Percentiles rank a stretch among this genome's conserved stretches.
Conservation (phyloP, 2,329 filamentous ascomycete species). For the Hymenoscyphus fraxineus region DNA sequence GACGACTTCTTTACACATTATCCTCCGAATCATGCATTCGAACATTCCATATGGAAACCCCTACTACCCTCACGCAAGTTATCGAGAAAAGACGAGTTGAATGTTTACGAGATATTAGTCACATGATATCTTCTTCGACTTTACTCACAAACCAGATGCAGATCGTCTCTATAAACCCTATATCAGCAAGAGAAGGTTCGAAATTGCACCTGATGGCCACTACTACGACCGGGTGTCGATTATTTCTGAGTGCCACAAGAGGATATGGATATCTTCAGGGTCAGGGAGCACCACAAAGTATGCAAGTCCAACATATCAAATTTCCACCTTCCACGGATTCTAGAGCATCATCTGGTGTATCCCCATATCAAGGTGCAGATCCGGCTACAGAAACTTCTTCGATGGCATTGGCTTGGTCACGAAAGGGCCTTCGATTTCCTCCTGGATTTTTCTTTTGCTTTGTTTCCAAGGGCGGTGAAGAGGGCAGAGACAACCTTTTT, state of each 20-base stretch:
- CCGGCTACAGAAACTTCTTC: slow-evolving; percentile 39
- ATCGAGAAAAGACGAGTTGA: slow-evolving; percentile 59
- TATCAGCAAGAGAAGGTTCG: slow-evolving; percentile 72
- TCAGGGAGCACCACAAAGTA: slow-evolving; percentile 72
- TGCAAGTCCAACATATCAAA: slow-evolving; percentile 97
- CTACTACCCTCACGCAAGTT: slow-evolving; percentile 57
- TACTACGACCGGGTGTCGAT: slow-evolving; percentile 82
- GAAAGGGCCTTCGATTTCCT: slow-evolving; percentile 61
- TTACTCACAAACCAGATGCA: slow-evolving; percentile 66
- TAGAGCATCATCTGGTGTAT: slow-evolving; percentile 27
- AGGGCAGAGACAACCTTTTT: slow-evolving; percentile 68
- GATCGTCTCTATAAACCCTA: slow-evolving; percentile 82
- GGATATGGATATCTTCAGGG: slow-evolving; percentile 58
- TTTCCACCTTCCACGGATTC: slow-evolving; percentile 64
- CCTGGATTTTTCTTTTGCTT: slow-evolving; percentile 93
- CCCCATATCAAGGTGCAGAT: slow-evolving; percentile 25
- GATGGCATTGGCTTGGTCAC: slow-evolving; percentile 46
- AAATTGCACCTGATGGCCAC: slow-evolving; percentile 87
- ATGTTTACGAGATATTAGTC: slow-evolving; percentile 71
- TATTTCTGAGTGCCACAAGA: slow-evolving; percentile 88
- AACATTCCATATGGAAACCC: slow-evolving; percentile 78
- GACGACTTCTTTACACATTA: slow-evolving; percentile 85
- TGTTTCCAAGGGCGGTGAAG: slow-evolving; percentile 57
- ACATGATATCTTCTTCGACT: slow-evolving; percentile 74
- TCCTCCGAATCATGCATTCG: slow-evolving; percentile 85